These are phyloP conservation scores for Blastobotrys persicus DNA, from an alignment of 1,139 yeast genomes.

Conservation along the genomic window DNA sequence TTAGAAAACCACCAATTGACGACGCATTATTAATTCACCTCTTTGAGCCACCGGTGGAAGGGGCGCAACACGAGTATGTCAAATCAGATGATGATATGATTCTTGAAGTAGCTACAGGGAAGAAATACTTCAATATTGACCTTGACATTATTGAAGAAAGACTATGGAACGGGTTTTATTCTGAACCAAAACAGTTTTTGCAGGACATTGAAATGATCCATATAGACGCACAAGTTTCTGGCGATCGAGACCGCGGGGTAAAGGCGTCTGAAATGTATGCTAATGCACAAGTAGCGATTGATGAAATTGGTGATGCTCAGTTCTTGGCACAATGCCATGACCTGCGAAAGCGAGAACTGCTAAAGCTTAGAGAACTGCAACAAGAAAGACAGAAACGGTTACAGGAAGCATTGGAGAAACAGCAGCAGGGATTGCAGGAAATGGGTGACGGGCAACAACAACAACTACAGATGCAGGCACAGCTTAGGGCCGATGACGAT, in stretches of 20 bases:
- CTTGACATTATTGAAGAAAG: conserved; percentile 91
- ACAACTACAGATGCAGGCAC: neutral
- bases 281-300: conserved; percentile 92
- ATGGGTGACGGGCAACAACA: neutral
- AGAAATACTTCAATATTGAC: conserved; percentile 79
- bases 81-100: conserved; percentile 72
- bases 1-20: conserved; percentile 86
- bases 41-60: conserved; percentile 39
- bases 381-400: conserved; percentile 23
- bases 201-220: conserved; percentile 83
- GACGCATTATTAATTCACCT: conserved; percentile 69
- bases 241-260: conserved; percentile 80
- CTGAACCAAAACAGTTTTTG: conserved; percentile 87
- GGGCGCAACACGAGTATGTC: conserved; percentile 46
- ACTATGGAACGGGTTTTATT: conserved; percentile 93
- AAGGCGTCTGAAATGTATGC: conserved; percentile 96
- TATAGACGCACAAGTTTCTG: conserved; percentile 67
- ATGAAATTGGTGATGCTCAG: conserved; percentile 70
- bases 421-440: too few relatives aligned
- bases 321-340: conserved; percentile 75
- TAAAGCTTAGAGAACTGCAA: conserved; percentile 22
- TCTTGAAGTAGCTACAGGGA: conserved; percentile 71
- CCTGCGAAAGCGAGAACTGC: conserved; percentile 62
- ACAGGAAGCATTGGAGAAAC: conserved; percentile 37
- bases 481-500: too few relatives aligned